Conservation (phyloP, 2,329 filamentous ascomycete species). For the Alternaria incomplexa region DNA sequence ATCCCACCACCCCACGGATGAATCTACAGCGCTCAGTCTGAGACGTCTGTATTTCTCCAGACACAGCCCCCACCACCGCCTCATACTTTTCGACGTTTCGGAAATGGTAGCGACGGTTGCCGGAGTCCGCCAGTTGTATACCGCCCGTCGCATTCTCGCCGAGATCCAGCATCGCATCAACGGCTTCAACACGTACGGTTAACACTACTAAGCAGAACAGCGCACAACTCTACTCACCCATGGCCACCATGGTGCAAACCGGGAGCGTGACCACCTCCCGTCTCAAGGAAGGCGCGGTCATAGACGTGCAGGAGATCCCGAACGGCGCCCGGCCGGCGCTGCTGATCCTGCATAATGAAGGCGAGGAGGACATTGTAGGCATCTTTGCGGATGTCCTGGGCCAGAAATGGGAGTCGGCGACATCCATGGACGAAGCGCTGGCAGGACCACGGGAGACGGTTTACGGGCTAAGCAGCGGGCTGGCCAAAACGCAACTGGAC, state of each 20-base stretch:
- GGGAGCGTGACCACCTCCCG: constrained; percentile 37
- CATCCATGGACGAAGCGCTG: constrained; percentile 61
- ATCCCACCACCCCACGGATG: constrained; percentile 31
- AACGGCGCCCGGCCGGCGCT: constrained; percentile 47
- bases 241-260: constrained; percentile 49
- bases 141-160: constrained; percentile 49
- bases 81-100: constrained; percentile 32
- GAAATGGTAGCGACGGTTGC: constrained; percentile 46
- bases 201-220: constrained; percentile 22
- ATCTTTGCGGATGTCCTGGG: constrained; percentile 81
- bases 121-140: constrained; percentile 43
- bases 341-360: constrained; percentile 69
- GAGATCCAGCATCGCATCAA: constrained; percentile 50
- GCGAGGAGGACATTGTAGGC: constrained; percentile 75
- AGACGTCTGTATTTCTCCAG: constrained; percentile 33
- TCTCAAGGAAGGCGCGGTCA: constrained; percentile 41
- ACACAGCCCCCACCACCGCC: constrained; percentile 31
- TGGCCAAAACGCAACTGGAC: constrained; percentile 64
- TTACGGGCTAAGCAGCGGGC: constrained; percentile 66
- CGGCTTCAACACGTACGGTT: constrained; percentile 52
- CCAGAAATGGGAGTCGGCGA: constrained; percentile 69
- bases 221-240: constrained; percentile 29
- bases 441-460: constrained; percentile 67
- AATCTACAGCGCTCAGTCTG: constrained; percentile 28
- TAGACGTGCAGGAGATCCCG: constrained; percentile 46